Evolutionary conservation across 805 yeast species (phyloP).

Genomic region (Ogataea pini): DNA sequence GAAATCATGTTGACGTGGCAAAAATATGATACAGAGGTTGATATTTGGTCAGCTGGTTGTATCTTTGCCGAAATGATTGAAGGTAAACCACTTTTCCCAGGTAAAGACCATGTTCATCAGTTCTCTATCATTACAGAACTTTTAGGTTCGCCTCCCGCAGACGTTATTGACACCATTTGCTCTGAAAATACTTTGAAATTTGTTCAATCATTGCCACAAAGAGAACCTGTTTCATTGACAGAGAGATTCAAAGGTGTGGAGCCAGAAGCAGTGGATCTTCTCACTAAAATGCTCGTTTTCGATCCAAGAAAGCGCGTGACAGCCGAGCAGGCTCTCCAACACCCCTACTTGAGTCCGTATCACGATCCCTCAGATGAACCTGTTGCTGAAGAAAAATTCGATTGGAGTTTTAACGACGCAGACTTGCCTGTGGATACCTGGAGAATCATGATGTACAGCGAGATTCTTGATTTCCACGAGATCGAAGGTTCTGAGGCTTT

Average conservation of each 20-base stretch:
- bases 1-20: conserved; percentile 99
- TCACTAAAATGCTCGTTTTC: conserved; percentile 88
- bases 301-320: conserved; percentile 94
- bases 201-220: conserved; percentile 88
- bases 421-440: conserved; percentile 97
- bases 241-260: conserved; percentile 79
- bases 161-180: conserved; percentile 94
- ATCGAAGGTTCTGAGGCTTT: conserved; percentile 51
- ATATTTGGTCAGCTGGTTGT: conserved; percentile 98
- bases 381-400: conserved; percentile 85
- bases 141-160: conserved; percentile 90
- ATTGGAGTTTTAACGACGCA: conserved; percentile 98
- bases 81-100: conserved; percentile 96
- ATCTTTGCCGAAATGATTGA: conserved; percentile 97
- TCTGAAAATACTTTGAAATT: conserved; percentile 93
- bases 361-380: conserved; percentile 99
- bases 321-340: conserved; percentile 86
- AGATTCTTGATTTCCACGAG: conserved; percentile 93
- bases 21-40: conserved; percentile 94
- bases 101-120: conserved; percentile 98
- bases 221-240: conserved; percentile 87
- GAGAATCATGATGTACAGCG: conserved; percentile 99
- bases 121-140: conserved; percentile 95
- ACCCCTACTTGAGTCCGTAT: conserved; percentile 90
- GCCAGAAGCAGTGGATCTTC: conserved; percentile 83